Evolutionary conservation across 768 basidiomycete genomes (phyloP).

Genomic region (Phanerochaete sordida): DNA sequence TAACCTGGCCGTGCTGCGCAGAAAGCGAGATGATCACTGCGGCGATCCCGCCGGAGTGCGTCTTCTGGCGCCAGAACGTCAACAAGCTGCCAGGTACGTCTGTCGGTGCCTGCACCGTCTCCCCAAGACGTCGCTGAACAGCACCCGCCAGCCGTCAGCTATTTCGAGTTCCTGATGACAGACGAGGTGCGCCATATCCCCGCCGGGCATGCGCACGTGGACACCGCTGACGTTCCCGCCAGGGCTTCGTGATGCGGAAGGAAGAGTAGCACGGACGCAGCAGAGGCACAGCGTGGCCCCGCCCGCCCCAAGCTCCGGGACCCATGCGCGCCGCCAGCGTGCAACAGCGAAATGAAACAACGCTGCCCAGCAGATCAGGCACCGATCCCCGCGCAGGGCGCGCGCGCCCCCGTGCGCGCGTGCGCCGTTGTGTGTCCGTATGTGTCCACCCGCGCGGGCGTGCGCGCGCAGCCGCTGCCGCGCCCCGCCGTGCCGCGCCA

Average conservation of each 20-base stretch:
- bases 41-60: background rate
- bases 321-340: too few species aligned
- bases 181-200: background rate
- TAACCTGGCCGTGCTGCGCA: background rate
- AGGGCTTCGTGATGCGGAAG: background rate
- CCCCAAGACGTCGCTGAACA: background rate
- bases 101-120: background rate
- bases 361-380: too few species aligned
- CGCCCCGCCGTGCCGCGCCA: too few species aligned
- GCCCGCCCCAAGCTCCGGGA: too few species aligned
- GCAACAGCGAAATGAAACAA: too few species aligned
- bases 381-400: background rate
- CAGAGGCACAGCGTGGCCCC: background rate
- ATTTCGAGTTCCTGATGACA: background rate
- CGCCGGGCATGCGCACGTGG: too few species aligned
- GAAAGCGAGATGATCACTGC: background rate
- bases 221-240: background rate
- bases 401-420: too few species aligned
- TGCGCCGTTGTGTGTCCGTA: too few species aligned
- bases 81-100: conserved; percentile 3
- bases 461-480: too few species aligned
- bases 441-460: too few species aligned
- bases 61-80: conserved; percentile 8
- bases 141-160: background rate
- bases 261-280: background rate